Conservation (phyloP, 331 rosid species). For the Malus hybrid region DNA sequence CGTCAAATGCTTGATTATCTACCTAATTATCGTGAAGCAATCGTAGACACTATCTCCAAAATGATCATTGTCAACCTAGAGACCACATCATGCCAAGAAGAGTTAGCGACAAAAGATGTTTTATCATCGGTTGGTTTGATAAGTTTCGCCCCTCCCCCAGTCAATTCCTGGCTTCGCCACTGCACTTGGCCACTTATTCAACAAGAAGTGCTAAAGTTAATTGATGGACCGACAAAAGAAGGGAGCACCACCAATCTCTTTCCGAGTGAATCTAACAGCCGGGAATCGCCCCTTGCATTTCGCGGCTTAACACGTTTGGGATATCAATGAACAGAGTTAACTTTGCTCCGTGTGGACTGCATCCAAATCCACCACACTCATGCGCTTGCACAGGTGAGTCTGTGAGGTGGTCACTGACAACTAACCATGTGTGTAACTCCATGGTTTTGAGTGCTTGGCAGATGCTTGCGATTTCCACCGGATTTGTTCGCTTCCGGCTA, state of each 20-base stretch:
- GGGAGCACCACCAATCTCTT: not conserved
- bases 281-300: slow-evolving; percentile 24
- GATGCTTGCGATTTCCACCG: slow-evolving; percentile 32
- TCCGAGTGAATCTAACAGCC: not conserved
- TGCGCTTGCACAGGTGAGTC: slow-evolving; percentile 35
- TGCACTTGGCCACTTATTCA: no score
- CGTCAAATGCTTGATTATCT: no score
- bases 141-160: no score
- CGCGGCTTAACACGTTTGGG: slow-evolving; percentile 35
- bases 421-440: slow-evolving; percentile 23
- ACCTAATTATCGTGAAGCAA: no score
- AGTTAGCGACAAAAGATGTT: no score
- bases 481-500: slow-evolving; percentile 27
- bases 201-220: slow-evolving; percentile 55
- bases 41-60: no score
- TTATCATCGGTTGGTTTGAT: no score
- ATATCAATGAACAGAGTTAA: slow-evolving; percentile 38
- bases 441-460: slow-evolving; percentile 28
- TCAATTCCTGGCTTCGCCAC: no score
- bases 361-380: slow-evolving; percentile 27
- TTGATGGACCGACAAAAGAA: not conserved
- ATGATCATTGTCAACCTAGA: no score
- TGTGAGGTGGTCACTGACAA: slow-evolving; percentile 1
- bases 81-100: no score
- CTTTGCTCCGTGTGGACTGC: slow-evolving; percentile 28